Percentiles rank a stretch among this genome's conserved stretches.
Conservation (phyloP, 495 filamentous ascomycete genomes). For the Podospora sp. region DNA sequence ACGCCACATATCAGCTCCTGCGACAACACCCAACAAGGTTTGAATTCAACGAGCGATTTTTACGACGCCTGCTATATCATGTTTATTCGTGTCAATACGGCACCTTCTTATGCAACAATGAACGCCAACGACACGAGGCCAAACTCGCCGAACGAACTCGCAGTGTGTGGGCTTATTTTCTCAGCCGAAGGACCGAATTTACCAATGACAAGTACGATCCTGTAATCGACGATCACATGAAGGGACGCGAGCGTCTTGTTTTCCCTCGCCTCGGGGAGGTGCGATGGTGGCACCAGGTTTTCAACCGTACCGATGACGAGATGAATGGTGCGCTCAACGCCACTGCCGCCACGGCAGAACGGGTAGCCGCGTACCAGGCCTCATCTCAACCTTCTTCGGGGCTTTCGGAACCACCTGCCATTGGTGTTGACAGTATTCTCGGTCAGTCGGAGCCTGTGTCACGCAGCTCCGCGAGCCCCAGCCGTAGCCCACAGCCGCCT, state of each 20-base stretch:
- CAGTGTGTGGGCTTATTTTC: slow-evolving; percentile 95
- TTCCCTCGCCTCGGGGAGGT: slow-evolving; percentile 70
- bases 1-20: slow-evolving; percentile 89
- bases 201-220: slow-evolving; percentile 77
- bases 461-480: slow-evolving; percentile 25
- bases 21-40: slow-evolving; percentile 88
- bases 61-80: slow-evolving; percentile 89
- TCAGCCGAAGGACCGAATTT: slow-evolving; percentile 76
- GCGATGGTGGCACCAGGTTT: slow-evolving; percentile 90
- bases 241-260: slow-evolving; percentile 79
- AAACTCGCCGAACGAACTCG: slow-evolving; percentile 71
- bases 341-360: slow-evolving; percentile 39
- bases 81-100: slow-evolving; percentile 96
- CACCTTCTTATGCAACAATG: slow-evolving; percentile 93
- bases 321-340: slow-evolving; percentile 77
- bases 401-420: slow-evolving; percentile 20
- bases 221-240: slow-evolving; percentile 71
- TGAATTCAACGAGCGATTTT: slow-evolving; percentile 95
- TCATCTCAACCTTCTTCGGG: slow-evolving; percentile 29
- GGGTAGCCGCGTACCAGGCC: slow-evolving; percentile 32
- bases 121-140: slow-evolving; percentile 82
- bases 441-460: slow-evolving; percentile 29
- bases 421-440: slow-evolving; percentile 19
- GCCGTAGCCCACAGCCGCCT: slow-evolving; percentile 39
- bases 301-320: slow-evolving; percentile 80